A percentile compares a stretch with the other conserved stretches of the same genome.
phyloP scores from a whole-genome alignment of 1,139 yeast genomes.

The Pichia sp. region DNA sequence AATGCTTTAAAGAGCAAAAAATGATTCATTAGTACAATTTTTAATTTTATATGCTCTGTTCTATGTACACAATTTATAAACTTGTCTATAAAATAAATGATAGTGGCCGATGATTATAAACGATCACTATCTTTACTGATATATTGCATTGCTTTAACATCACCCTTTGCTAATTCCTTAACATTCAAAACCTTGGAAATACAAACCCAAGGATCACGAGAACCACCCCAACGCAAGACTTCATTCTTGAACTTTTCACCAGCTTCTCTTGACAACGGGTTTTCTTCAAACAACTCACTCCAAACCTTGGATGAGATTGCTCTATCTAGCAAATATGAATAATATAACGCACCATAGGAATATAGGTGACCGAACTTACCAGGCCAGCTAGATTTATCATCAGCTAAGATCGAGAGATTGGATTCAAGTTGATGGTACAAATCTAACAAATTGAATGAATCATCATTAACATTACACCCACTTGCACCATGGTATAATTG shows the following conservation, averaged over 20 bases:
- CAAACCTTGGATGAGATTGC: conserved; percentile 91
- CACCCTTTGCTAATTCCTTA: conserved; percentile 60
- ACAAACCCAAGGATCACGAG: conserved; percentile 86
- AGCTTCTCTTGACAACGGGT: conserved; percentile 69
- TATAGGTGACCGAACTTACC: conserved; percentile 93
- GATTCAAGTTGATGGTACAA: conserved; percentile 68
- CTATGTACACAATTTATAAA: conserved; percentile 1
- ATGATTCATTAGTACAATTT: conserved; percentile 1
- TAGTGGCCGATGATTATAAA: too few species aligned
- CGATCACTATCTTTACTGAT: conserved; percentile 40
- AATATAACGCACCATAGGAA: conserved; percentile 93
- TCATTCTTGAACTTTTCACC: conserved; percentile 74
- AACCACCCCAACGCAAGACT: conserved; percentile 92
- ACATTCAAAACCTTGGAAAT: conserved; percentile 71
- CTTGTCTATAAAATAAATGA: too few species aligned
- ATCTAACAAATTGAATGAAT: conserved; percentile 48
- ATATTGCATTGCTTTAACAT: conserved; percentile 67
- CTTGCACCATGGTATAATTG: conserved; percentile 69
- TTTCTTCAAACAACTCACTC: conserved; percentile 62
- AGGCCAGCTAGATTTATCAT: conserved; percentile 78
- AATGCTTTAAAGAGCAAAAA: conserved; percentile 27
- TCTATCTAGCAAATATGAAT: conserved; percentile 87
- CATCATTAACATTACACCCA: conserved; percentile 28
- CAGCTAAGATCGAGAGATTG: conserved; percentile 55
- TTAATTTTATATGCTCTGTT: not conserved